Base-by-base conservation (phyloP, 2,329 filamentous ascomycete genomes). In the Colletotrichum sp. region DNA sequence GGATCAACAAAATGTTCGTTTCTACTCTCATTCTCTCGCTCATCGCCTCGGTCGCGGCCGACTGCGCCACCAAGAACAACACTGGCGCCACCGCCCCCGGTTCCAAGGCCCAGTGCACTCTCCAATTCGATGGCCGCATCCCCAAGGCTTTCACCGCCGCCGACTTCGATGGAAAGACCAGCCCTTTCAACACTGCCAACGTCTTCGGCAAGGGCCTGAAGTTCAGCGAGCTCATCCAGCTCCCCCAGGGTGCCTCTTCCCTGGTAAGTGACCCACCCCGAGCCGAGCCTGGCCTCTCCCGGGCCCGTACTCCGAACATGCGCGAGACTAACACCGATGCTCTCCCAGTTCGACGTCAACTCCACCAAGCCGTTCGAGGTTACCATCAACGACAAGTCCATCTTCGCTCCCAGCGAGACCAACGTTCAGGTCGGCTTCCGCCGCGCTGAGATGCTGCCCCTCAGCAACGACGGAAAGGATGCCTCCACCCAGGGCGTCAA, bases 391-490 rank as follows among this genome's bases (percentile, higher is more conserved):
- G 91, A 93, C 81, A 79, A 87, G 75, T 92, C 90, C 79, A 92
- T 93, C 82, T 93, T 93, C 83, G 85, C 85, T n/a, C 87, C 87
- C 36, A 86, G 84, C 78, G 79, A 84, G 21, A 81, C 86, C 79
- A 88, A 89, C 78, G 81, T 87, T 65, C 92, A 93, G 82, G 83
- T 83, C 4, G 92, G 92, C 24, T 93, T 93, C 85, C 88, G 92
- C 55, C 90, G 92, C 77, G 90, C 89, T 2, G 91, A 92, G 76
- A 86, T 92, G 69, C 87, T 91, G 71, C 86, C 88, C 13, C 82
- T 86, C 78, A 84, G 88, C 84, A 88, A 89, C 84, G 84, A 82
- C 21, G 85, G 89, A 69, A 87, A 87, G 59, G 90, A 91, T 69
- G 78, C 84, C n/a, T 89, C 88, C 26, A 90, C 87, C 49, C 81